Percentiles rank a stretch among this genome's conserved stretches.
Evolutionary conservation across 768 basidiomycete species (phyloP).

Genomic region (Terana coerulea): DNA sequence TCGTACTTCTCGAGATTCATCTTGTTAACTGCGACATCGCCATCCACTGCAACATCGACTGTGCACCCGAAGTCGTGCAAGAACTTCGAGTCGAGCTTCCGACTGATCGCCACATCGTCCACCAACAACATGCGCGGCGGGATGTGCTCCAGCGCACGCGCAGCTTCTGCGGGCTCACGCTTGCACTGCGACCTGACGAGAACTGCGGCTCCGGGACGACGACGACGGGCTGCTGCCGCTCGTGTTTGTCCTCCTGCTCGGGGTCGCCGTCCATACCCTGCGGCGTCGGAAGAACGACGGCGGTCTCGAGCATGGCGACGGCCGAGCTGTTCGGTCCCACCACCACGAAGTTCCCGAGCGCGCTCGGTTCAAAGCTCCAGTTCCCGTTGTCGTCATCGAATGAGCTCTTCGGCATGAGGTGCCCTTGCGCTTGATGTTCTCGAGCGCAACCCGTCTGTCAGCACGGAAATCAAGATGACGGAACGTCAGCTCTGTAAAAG

Average conservation of each 20-base stretch:
- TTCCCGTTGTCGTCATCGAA: slow-evolving; percentile 50
- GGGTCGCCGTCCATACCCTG: slow-evolving; percentile 26
- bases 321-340: too few species aligned
- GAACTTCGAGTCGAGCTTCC: slow-evolving; percentile 87
- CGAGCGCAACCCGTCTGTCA: slow-evolving; percentile 51
- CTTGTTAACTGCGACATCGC: slow-evolving; percentile 86
- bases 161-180: too few species aligned
- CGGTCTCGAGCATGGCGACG: background rate
- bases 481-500: slow-evolving; percentile 40
- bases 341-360: too few species aligned
- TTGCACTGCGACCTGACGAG: slow-evolving; percentile 57
- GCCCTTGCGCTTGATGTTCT: slow-evolving; percentile 66
- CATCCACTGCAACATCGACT: slow-evolving; percentile 92
- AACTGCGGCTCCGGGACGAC: slow-evolving; percentile 1
- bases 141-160: slow-evolving; percentile 68
- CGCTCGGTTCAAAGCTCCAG: slow-evolving; percentile 52
- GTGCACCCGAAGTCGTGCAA: slow-evolving; percentile 93
- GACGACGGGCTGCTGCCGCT: slow-evolving; percentile 8
- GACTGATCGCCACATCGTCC: too few species aligned
- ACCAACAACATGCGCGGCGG: slow-evolving; percentile 90
- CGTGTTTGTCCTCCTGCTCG: slow-evolving; percentile 19
- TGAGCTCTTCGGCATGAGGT: slow-evolving; percentile 56
- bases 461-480: slow-evolving; percentile 50
- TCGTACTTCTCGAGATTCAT: too few species aligned
- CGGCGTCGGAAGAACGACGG: slow-evolving; percentile 26